Evolutionary conservation across 768 basidiomycete species (phyloP), one percentile per base, ranked within the genome.

Genomic region (Crepidotus variabilis): DNA sequence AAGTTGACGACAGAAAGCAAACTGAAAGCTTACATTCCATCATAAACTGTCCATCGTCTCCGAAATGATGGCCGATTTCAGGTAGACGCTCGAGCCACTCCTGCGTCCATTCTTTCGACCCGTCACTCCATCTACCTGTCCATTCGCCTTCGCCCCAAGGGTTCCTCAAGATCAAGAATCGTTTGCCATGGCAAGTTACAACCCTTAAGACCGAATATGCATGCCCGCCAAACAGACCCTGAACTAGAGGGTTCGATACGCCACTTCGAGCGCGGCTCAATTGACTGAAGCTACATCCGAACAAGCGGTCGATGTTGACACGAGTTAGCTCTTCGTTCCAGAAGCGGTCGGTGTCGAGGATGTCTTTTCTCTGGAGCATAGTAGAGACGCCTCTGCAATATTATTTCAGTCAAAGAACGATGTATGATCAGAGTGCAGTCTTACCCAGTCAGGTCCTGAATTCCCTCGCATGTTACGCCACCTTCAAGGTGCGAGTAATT

Each of bases 391-490:
- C 78, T 10, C 78, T 79, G 45, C 9, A 2, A 51, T n/a, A 10
- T 6, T 34, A 55, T 43, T 20, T 5, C 9, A 28, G 47, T n/a
- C 50, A 22, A 47, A 50, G 20, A 47, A 45, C 32, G 18, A 28
- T 23, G 13, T 49, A 23, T 33, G 35, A n/a, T 36, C 6, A 22
- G 34, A 20, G 11, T 2, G 20, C 1, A 24, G 28, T 48, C 74
- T 39, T 56, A 81, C 81, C 83, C 82, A 18, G 82, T 83, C 53
- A 85, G 65, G 65, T 84, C 81, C 62, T 84, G 81, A 11, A 83
- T 73, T 0, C 14, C 24, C 32, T 1, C 35, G 22, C 24, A 18
- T n/a, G 47, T 53, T 21, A 51, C 43, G 1, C 57, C 63, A 10
- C 52, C 52, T 1, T 58, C 55, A 13, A 64, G 49, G 45, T 59